A percentile compares a stretch with the other conserved stretches of the same genome.
Evolutionary conservation across 768 basidiomycete species (phyloP).

Genomic region (Leccinum arenicola): DNA sequence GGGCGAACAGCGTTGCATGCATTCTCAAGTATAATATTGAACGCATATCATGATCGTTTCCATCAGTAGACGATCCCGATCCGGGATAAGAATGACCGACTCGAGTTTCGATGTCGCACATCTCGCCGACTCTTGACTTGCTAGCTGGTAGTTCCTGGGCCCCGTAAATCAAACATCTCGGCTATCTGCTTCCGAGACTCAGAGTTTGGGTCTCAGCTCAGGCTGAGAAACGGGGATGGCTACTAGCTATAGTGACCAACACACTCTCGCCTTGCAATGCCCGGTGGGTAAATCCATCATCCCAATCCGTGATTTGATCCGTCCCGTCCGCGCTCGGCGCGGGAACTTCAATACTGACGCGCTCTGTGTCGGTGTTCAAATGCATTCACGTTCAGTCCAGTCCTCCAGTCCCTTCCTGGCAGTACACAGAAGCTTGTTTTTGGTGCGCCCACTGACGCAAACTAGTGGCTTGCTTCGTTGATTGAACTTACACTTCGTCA

Average conservation of each 20-base stretch:
- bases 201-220: neutral
- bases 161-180: neutral
- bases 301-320: neutral
- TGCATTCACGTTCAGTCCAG: neutral
- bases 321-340: neutral
- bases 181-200: neutral
- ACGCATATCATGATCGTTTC: neutral
- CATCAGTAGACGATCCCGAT: neutral
- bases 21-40: neutral
- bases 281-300: neutral
- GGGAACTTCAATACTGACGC: neutral
- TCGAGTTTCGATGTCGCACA: neutral
- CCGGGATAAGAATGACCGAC: neutral
- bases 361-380: neutral
- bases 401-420: neutral
- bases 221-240: neutral
- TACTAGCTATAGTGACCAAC: neutral
- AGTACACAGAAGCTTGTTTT: neutral
- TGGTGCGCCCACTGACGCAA: neutral
- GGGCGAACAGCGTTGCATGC: neutral
- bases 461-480: neutral
- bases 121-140: neutral
- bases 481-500: neutral
- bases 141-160: neutral
- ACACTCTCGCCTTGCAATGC: neutral